These are phyloP conservation scores for Flammula alnicola DNA, from an alignment of 1,284 basidiomycete genomes.

Conservation along the genomic window DNA sequence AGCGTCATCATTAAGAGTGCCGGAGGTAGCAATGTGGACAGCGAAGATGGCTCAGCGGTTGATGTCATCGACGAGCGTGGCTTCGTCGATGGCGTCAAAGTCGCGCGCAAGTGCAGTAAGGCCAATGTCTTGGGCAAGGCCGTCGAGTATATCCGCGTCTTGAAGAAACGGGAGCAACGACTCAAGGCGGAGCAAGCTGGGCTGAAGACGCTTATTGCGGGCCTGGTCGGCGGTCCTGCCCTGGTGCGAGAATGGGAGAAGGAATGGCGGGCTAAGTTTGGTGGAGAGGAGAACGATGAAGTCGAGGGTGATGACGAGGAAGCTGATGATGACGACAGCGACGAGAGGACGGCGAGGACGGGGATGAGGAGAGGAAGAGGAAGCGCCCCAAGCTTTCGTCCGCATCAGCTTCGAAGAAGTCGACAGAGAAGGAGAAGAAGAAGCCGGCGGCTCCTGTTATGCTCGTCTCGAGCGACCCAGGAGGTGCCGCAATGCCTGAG, in stretches of 20 bases:
- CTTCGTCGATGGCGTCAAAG: conserved; percentile 82
- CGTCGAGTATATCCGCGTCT: conserved; percentile 80
- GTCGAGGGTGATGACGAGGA: conserved; percentile 59
- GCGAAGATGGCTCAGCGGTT: conserved; percentile 35
- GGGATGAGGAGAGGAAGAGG: conserved; percentile 45
- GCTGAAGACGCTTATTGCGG: conserved; percentile 64
- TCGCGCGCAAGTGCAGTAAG: conserved; percentile 83
- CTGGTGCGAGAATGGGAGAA: conserved; percentile 74
- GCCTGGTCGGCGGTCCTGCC: conserved; percentile 73
- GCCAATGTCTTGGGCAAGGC: conserved; percentile 84
- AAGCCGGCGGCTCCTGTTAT: conserved; percentile 31
- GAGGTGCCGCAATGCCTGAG: conserved; percentile 49
- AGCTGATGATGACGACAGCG: conserved; percentile 40
- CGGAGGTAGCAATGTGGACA: conserved; percentile 35
- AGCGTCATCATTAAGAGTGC: conserved; percentile 38
- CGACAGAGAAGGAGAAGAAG: conserved; percentile 41
- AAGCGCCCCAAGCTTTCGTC: conserved; percentile 58
- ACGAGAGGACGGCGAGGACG: conserved; percentile 49
- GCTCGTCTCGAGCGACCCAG: conserved; percentile 8
- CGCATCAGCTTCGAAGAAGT: conserved; percentile 25
- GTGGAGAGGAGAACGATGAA: conserved; percentile 77
- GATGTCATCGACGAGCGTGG: conserved; percentile 75
- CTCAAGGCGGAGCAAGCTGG: conserved; percentile 76
- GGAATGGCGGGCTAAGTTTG: conserved; percentile 73
- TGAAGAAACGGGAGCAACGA: conserved; percentile 74